Evolutionary conservation across 352 stramenopile species (phyloP).

Genomic region (Phytophthora tubulina): DNA sequence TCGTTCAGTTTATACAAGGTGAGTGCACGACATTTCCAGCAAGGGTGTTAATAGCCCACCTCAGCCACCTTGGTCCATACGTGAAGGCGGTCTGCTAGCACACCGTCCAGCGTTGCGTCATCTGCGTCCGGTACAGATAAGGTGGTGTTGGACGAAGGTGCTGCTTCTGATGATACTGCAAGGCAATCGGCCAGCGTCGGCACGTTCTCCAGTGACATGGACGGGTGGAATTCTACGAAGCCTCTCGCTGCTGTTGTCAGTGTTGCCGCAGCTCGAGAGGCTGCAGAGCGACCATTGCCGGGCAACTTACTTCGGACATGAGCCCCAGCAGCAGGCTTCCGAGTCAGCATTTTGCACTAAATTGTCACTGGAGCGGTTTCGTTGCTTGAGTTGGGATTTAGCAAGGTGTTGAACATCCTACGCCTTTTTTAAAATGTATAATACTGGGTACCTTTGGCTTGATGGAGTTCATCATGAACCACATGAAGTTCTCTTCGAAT

Average conservation of each 20-base stretch:
- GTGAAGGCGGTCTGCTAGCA: slow-evolving; percentile 33
- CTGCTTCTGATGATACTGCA: slow-evolving; percentile 13
- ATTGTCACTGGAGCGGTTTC: not conserved
- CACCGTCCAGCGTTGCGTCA: slow-evolving; percentile 32
- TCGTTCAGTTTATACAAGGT: not conserved
- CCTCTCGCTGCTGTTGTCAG: slow-evolving; percentile 21
- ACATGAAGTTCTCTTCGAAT: no score
- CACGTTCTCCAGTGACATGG: slow-evolving; percentile 71
- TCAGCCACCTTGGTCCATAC: slow-evolving; percentile 52
- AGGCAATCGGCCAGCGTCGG: slow-evolving; percentile 41
- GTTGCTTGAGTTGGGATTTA: not conserved
- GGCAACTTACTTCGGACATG: not conserved
- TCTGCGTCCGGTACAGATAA: slow-evolving; percentile 1
- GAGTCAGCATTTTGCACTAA: slow-evolving; percentile 8
- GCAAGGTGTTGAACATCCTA: no score
- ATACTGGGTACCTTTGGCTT: no score
- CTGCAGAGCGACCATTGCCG: slow-evolving; percentile 15
- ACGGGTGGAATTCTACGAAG: slow-evolving; percentile 75
- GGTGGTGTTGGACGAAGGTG: not conserved
- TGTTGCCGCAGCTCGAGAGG: not conserved
- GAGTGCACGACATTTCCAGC: not conserved
- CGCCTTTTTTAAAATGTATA: no score
- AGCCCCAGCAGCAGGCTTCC: slow-evolving; percentile 8
- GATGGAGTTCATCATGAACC: no score
- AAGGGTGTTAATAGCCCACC: slow-evolving; percentile 18